Percentiles rank a stretch among this genome's conserved stretches.
Evolutionary conservation across 345 rosid species (phyloP).

Genomic region (Gossypium mustelinum): DNA sequence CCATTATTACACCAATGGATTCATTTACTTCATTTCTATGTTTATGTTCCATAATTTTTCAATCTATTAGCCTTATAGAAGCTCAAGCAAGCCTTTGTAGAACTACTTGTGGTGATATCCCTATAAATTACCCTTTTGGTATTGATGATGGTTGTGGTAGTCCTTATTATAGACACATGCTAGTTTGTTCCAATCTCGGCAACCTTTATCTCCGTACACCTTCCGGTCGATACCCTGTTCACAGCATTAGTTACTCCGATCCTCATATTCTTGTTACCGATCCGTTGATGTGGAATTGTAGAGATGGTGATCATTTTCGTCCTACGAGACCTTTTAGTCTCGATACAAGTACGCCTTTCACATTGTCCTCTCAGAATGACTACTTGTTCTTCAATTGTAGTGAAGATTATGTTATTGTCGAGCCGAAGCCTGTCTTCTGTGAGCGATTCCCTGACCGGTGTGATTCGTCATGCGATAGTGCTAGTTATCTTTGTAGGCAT

Average conservation of each 20-base stretch:
- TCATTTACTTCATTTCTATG: conserved; percentile 4
- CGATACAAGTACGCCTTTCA: conserved; percentile 74
- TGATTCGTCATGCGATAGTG: conserved; percentile 82
- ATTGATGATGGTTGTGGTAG: conserved; percentile 93
- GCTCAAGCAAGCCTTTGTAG: conserved; percentile 55
- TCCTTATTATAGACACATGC: conserved; percentile 81
- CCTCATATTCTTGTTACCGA: conserved; percentile 76
- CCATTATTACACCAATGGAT: background rate
- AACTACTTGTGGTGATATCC: conserved; percentile 62
- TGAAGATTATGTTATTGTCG: conserved; percentile 55
- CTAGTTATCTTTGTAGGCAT: conserved; percentile 85
- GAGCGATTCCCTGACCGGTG: conserved; percentile 82
- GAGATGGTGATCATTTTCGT: conserved; percentile 60
- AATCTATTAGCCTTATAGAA: background rate
- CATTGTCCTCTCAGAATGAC: conserved; percentile 79
- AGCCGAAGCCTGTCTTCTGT: conserved; percentile 83
- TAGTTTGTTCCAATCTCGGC: conserved; percentile 55
- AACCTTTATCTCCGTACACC: conserved; percentile 73
- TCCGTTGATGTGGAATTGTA: conserved; percentile 87
- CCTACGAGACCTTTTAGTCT: conserved; percentile 77
- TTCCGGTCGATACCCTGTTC: conserved; percentile 70
- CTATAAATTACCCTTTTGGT: conserved; percentile 68
- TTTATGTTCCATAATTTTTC: background rate
- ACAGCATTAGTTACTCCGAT: conserved; percentile 67
- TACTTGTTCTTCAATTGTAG: conserved; percentile 90